Base-by-base conservation (phyloP, 2,329 filamentous ascomycete species). In the Cytospora piceae region DNA sequence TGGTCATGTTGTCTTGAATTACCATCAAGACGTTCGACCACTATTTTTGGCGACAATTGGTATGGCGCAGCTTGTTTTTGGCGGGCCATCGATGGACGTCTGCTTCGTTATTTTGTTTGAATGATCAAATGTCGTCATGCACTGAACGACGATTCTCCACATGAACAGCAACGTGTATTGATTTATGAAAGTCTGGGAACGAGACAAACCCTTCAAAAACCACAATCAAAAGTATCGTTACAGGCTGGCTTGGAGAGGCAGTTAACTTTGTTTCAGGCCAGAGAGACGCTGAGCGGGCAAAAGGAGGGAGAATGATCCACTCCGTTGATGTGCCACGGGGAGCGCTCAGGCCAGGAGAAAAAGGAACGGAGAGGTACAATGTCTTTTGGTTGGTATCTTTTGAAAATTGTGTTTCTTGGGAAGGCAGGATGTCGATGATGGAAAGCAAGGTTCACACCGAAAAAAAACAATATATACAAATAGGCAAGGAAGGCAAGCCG, bases 121-220 rank as follows among this genome's bases (percentile, higher is more conserved):
- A 63, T 22, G 31, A 51, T 24, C 27, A 31, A 39, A 63, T 17
- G 49, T 29, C 27, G 52, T 31, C 31, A 63, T n/a, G 61, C 37
- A 52, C 8, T 57, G 58, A 63, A 63, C 53, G 61, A 63, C 53
- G 61, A 63, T 34, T 51, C n/a, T 37, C 31, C 53, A 49, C 27
- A 61, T 46, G 34, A 55, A 62, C 27, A 57, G 34, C 49, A n/a
- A 63, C 32, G 29, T 39, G 24, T 24, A 56, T 11, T 11, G 17
- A 24, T 14, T 39, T 27, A 31, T 24, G n/a, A 51, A 24, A 15
- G n/a, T 31, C 20, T 59, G 17, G 15, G 11, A 12, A 22, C 9
- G n/a, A 34, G 27, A 54, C 32, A 62, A 29, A 57, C 20, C 12
- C 3, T 49, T 49, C 46, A 51, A 57, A 63, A 46, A 29, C 46